Percentiles rank a stretch among this genome's conserved stretches.
Conservation (phyloP, 208 protist genomes). For the Crithidia bombi region DNA sequence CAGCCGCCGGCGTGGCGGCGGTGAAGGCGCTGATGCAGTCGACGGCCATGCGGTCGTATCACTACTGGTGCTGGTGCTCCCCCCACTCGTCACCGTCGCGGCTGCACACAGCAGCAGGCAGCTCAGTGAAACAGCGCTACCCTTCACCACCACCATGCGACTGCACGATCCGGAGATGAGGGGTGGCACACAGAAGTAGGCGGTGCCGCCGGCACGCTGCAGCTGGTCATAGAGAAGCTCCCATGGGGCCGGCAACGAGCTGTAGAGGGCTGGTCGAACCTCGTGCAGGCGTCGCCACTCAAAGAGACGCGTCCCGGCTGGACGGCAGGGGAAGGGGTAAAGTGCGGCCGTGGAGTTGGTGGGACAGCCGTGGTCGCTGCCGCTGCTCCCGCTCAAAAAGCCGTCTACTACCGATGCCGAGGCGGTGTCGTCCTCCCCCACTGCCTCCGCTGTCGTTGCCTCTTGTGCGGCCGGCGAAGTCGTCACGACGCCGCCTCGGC, state of each 20-base stretch:
- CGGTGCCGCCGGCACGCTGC: background rate
- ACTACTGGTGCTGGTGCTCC: background rate
- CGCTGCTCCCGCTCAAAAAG: background rate
- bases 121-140: background rate
- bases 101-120: constrained; percentile 9
- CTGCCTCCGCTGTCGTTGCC: background rate
- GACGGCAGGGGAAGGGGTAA: constrained; percentile 8
- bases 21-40: background rate
- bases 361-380: background rate
- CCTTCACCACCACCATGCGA: background rate
- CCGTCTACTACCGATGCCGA: no score
- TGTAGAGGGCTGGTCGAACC: constrained; percentile 23
- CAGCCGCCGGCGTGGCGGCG: background rate
- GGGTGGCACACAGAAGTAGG: constrained; percentile 7
- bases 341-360: background rate
- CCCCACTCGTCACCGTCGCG: background rate
- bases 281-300: constrained; percentile 15
- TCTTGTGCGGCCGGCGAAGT: background rate
- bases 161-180: background rate
- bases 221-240: constrained; percentile 26
- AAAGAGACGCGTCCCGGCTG: constrained; percentile 1
- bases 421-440: background rate
- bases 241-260: constrained; percentile 26
- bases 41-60: background rate
- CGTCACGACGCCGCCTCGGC: background rate